Evolutionary conservation across 345 rosid genomes (phyloP), one percentile per base, ranked within the genome.

Genomic region (Cardamine chenopodiifolia): DNA sequence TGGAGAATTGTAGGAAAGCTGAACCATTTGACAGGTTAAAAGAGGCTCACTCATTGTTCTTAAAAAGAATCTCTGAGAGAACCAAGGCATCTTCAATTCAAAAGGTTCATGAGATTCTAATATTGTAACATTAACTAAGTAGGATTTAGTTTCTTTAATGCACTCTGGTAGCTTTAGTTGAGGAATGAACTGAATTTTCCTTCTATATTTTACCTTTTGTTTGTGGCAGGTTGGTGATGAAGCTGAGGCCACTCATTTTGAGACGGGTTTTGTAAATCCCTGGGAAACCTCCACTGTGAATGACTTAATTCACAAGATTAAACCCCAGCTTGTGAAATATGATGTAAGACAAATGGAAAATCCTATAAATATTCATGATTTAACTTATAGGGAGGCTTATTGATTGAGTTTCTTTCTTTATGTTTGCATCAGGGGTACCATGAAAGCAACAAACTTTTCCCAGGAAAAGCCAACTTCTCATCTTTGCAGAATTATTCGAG

Each of bases 351-450:
- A 75, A 29, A 15, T 42, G 14, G 50, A 14, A 10, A 52, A 23
- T 45, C 13, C n/a, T 20, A 56, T 65, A 14, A 39, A 15, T 45
- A 48, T 76, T 74, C 25, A 35, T 80, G 19, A 34, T 48, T 76
- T 19, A 35, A 34, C 42, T 6, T 3, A 26, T 40, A 10, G 42
- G 56, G 25, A 40, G 45, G 54, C 66, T 64, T 67, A 15, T 54
- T 12, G 26, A 39, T 14, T 57, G 20, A 53, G 20, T 60, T 62
- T 66, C 55, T 76, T 76, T 68, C 67, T 80, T 78, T 35, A 18
- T 61, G 72, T 61, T 72, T 82, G 72, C 77, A 82, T 76, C 79
- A 91, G 98, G 98, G 98, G 32, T 94, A 85, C 83, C 78, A 83
- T 80, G 68, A 61, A 49, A 83, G 83, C 75, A 80, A 80, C 39